Conservation (phyloP, 345 rosid genomes). For the Erucastrum elatum region DNA sequence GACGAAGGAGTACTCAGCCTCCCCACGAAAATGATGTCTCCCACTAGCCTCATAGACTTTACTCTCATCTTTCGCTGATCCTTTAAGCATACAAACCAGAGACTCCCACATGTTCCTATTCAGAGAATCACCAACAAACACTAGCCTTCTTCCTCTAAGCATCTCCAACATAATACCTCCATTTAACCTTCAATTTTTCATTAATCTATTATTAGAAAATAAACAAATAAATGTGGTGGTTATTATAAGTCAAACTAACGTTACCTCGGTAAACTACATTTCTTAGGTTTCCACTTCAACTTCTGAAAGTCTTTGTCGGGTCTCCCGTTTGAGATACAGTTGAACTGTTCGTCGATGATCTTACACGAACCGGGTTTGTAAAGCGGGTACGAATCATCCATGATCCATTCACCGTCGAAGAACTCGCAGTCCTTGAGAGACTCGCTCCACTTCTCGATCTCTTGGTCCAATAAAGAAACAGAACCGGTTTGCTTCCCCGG, state of each 20-base stretch:
- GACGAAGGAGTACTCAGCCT: conserved; percentile 76
- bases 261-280: conserved; percentile 86
- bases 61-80: conserved; percentile 57
- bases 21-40: conserved; percentile 69
- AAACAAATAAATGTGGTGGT: not conserved
- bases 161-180: conserved; percentile 64
- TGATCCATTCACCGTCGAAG: conserved; percentile 88
- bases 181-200: conserved; percentile 51
- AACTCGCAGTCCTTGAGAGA: conserved; percentile 64
- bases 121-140: conserved; percentile 86
- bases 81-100: conserved; percentile 72
- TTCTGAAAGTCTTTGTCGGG: conserved; percentile 76
- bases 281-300: conserved; percentile 86
- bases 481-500: conserved; percentile 42
- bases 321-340: conserved; percentile 77
- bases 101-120: conserved; percentile 99
- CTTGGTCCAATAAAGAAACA: conserved; percentile 41
- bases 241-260: not conserved
- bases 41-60: conserved; percentile 83
- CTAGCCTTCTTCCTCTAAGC: conserved; percentile 85
- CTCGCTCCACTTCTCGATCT: conserved; percentile 46
- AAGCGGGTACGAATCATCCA: conserved; percentile 85
- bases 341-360: conserved; percentile 79
- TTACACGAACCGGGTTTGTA: conserved; percentile 87
- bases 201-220: not conserved